Conservation (phyloP, 2,329 filamentous ascomycete genomes). For the Lachnellula hyalina region DNA sequence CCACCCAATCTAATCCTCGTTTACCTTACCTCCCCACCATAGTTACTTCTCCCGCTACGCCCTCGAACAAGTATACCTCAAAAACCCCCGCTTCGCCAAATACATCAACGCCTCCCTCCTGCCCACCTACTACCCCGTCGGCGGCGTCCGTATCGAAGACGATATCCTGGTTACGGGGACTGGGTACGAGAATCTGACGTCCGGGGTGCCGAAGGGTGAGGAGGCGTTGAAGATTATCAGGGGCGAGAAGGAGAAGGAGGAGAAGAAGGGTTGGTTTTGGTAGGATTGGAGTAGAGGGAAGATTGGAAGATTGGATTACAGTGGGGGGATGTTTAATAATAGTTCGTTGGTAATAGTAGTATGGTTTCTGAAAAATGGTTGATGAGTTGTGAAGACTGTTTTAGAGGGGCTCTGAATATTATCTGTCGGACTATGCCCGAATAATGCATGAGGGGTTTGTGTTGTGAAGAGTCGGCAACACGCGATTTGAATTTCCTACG, state of each 20-base stretch:
- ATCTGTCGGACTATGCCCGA: no score
- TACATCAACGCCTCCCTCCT: constrained; percentile 63
- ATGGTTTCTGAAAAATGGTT: no score
- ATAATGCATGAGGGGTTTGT: no score
- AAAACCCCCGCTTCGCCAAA: constrained; percentile 49
- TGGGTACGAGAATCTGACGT: constrained; percentile 79
- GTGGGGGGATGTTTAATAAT: no score
- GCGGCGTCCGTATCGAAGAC: constrained; percentile 90
- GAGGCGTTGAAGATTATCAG: constrained; percentile 61
- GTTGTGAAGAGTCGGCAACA: no score
- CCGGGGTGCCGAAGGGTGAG: constrained; percentile 64
- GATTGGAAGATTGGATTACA: no score
- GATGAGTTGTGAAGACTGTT: no score
- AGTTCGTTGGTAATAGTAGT: no score
- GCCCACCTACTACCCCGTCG: constrained; percentile 68
- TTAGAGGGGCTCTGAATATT: no score
- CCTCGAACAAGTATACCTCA: constrained; percentile 63
- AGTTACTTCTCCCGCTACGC: constrained; percentile 73
- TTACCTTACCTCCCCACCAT: background rate
- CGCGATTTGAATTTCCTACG: no score
- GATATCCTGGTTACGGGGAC: constrained; percentile 74
- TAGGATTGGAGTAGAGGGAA: constrained; percentile 4
- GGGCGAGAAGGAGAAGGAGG: constrained; percentile 7
- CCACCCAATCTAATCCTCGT: background rate
- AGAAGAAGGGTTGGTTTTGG: constrained; percentile 21